Base-by-base conservation (phyloP, 2,329 filamentous ascomycete species). In the Didymella segeticola region DNA sequence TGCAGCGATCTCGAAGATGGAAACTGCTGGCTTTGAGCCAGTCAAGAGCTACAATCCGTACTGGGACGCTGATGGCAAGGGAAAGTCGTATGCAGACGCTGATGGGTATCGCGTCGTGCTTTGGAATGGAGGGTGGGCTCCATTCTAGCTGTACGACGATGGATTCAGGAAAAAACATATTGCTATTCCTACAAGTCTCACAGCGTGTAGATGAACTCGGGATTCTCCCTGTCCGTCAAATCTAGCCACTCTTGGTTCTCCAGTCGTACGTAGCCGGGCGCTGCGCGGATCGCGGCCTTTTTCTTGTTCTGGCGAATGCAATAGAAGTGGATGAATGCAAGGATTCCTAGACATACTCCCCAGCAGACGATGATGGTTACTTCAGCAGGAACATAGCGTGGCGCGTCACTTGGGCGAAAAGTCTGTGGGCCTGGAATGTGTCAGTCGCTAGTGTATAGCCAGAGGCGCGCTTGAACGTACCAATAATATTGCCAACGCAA, bases 211-310 rank as follows among this genome's bases (percentile, higher is more conserved):
- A 83, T 71, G 65, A 89, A 88, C 67, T 89, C 78, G 0, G 74
- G 75, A 56, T 88, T 89, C 76, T 89, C 86, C 49, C 78, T 74
- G 66, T 89, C 87, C 4, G 86, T 89, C 58, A 89, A 70, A 67
- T 89, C 86, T 51, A 85, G 76, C 73, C 83, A 89, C 77, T 89
- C 87, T 70, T 89, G 86, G 57, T 89, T 88, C 68, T 86, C 83
- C 47, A 89, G 57, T 70, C 81, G 86, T 20, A 78, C 76, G 67
- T 89, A 89, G 1, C 77, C 82, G 0, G 84, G 81, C 43, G 76
- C 73, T 1, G 79, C 79, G 34, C 84, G 72, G 14, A 83, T 64
- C 7, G 65, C 64, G 0, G 78, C 83, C 75, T 89, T 89, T 71
- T 81, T 80, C 57, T 69, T 73, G 60, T 90, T 90, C 74, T 87